Conservation (phyloP, 2,329 filamentous ascomycete species). For the Clonostachys sp. region DNA sequence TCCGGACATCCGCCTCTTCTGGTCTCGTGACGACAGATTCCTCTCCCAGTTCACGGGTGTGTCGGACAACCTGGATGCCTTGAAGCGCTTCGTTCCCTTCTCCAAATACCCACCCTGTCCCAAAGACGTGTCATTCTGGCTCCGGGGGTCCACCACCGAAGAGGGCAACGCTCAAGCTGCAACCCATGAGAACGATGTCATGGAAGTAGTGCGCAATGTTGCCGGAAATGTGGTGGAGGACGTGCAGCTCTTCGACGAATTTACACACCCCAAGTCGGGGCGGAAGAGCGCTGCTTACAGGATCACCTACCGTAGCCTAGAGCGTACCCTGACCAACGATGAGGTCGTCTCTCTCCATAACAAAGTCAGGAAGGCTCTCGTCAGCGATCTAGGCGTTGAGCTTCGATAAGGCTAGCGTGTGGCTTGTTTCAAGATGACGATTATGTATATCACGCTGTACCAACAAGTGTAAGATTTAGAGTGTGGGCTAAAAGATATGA, state of each 20-base stretch:
- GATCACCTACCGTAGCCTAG: constrained; percentile 88
- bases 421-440: not conserved
- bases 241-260: constrained; percentile 79
- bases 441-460: too few relatives aligned
- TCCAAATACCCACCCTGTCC: constrained; percentile 86
- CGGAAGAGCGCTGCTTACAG: constrained; percentile 85
- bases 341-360: constrained; percentile 77
- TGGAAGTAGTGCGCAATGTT: constrained; percentile 86
- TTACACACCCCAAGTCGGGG: constrained; percentile 80
- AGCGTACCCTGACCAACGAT: constrained; percentile 80
- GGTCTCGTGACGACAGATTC: constrained; percentile 83
- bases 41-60: constrained; percentile 74
- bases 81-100: constrained; percentile 74
- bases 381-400: constrained; percentile 72
- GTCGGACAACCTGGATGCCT: constrained; percentile 38
- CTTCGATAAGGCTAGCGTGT: constrained; percentile 18
- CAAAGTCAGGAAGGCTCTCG: constrained; percentile 59
- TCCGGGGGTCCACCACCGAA: constrained; percentile 42
- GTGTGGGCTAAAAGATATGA: too few relatives aligned
- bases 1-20: constrained; percentile 94
- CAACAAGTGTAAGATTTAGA: too few relatives aligned
- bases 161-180: constrained; percentile 38
- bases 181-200: constrained; percentile 94
- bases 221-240: constrained; percentile 85
- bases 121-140: constrained; percentile 94